Evolutionary conservation across 108 stramenopile species (phyloP).

Genomic region (Stephanodiscus triporus): DNA sequence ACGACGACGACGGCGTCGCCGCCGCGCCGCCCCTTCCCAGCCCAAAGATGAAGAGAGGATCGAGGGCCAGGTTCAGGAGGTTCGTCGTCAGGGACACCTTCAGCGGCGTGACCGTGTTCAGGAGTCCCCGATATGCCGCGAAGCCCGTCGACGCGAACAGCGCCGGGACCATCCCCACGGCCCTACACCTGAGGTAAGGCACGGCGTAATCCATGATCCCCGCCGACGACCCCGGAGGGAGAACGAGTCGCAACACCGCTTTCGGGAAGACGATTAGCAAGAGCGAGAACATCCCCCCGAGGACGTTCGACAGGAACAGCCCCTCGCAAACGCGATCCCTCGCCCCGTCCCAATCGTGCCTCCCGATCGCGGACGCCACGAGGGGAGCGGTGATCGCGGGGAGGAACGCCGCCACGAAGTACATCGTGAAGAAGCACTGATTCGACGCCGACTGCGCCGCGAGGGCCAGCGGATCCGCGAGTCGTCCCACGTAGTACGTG

Average conservation of each 20-base stretch:
- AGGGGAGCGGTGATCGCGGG: slow-evolving; percentile 84
- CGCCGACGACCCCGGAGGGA: slow-evolving; percentile 36
- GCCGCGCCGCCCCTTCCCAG: slow-evolving; percentile 15
- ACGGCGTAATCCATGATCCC: slow-evolving; percentile 63
- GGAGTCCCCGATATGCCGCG: slow-evolving; percentile 77
- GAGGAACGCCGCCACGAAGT: slow-evolving; percentile 74
- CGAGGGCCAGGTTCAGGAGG: slow-evolving; percentile 70
- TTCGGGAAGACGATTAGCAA: slow-evolving; percentile 56
- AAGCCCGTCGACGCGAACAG: slow-evolving; percentile 75
- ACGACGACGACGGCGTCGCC: neutral
- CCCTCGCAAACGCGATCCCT: slow-evolving; percentile 66
- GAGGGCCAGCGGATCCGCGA: slow-evolving; percentile 69
- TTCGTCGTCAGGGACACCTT: slow-evolving; percentile 77
- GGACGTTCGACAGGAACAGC: slow-evolving; percentile 66
- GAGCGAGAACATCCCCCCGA: slow-evolving; percentile 65
- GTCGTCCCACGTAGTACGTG: slow-evolving; percentile 82
- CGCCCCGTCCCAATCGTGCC: slow-evolving; percentile 64
- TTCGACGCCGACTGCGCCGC: slow-evolving; percentile 88
- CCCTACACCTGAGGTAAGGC: slow-evolving; percentile 75
- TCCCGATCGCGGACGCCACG: slow-evolving; percentile 66
- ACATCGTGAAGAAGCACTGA: slow-evolving; percentile 78
- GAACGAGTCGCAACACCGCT: slow-evolving; percentile 47
- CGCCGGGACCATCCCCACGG: slow-evolving; percentile 76
- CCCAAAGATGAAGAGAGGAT: slow-evolving; percentile 74
- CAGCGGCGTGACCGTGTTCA: slow-evolving; percentile 85